phyloP scores from a whole-genome alignment of 345 rosid species.

The Ceriops decandra region DNA sequence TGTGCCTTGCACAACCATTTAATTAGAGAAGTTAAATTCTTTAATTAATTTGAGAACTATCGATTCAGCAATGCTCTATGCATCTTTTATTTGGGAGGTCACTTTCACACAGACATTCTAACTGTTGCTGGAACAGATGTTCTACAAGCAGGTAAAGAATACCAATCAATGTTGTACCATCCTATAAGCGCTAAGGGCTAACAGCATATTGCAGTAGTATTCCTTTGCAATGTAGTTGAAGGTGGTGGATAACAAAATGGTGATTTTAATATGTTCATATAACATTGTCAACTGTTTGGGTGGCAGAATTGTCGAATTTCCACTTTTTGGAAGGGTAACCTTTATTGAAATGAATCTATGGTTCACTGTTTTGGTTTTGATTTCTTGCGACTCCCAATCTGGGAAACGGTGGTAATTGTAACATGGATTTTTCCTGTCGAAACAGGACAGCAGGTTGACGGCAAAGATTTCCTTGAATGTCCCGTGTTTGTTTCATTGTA shows the following conservation, averaged over 20 bases:
- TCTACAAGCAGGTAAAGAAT: constrained; percentile 98
- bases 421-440: too few species aligned
- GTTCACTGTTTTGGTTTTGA: too few species aligned
- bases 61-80: not conserved
- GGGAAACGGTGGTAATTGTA: too few species aligned
- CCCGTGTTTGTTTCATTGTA: too few species aligned
- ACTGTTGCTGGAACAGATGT: constrained; percentile 67
- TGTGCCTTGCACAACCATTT: too few species aligned
- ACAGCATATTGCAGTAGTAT: constrained; percentile 4
- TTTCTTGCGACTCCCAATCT: too few species aligned
- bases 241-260: constrained; percentile 11
- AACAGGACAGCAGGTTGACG: too few species aligned
- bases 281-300: constrained; percentile 25
- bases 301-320: constrained; percentile 20
- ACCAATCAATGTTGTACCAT: constrained; percentile 88
- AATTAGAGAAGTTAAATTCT: too few species aligned
- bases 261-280: constrained; percentile 26
- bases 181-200: constrained; percentile 45
- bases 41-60: not conserved
- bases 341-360: too few species aligned
- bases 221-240: constrained; percentile 16
- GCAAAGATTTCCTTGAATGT: too few species aligned
- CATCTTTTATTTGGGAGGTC: not conserved
- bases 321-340: not conserved
- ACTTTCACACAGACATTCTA: constrained; percentile 9